Conservation (phyloP, 1,284 basidiomycete genomes). For the Lentinula novae-zelandiae region DNA sequence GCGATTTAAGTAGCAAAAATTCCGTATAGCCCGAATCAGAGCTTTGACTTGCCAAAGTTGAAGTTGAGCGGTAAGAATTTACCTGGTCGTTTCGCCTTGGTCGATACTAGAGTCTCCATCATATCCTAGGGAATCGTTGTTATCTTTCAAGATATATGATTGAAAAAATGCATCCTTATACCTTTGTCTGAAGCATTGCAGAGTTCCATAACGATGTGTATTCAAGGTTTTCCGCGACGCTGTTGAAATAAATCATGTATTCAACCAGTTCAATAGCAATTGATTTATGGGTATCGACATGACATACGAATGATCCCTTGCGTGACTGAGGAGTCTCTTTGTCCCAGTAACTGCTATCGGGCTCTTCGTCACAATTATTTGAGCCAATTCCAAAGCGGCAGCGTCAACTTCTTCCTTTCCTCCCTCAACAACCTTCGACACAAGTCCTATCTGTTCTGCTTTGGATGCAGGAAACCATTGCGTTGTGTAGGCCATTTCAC, state of each 20-base stretch:
- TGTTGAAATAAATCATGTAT: slow-evolving; percentile 23
- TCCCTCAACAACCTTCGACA: slow-evolving; percentile 74
- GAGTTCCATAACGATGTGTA: slow-evolving; percentile 82
- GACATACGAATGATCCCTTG: slow-evolving; percentile 71
- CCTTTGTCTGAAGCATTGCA: slow-evolving; percentile 66
- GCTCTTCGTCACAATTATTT: slow-evolving; percentile 71
- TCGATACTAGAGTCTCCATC: slow-evolving; percentile 27
- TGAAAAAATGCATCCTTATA: slow-evolving; percentile 21
- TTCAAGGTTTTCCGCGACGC: slow-evolving; percentile 74
- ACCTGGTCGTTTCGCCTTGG: slow-evolving; percentile 24
- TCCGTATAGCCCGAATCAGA: not conserved
- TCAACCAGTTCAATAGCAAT: not conserved
- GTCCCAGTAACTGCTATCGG: slow-evolving; percentile 80
- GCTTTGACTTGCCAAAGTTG: not conserved
- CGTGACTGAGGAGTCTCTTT: slow-evolving; percentile 75
- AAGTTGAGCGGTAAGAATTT: slow-evolving; percentile 19
- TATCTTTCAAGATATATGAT: not conserved
- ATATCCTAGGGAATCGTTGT: slow-evolving; percentile 29
- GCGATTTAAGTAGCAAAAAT: too few species aligned
- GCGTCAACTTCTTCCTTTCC: slow-evolving; percentile 52
- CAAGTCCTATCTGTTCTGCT: slow-evolving; percentile 71
- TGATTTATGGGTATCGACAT: not conserved
- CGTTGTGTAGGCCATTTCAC: slow-evolving; percentile 81
- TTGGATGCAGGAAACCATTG: slow-evolving; percentile 70
- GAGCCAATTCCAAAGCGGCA: slow-evolving; percentile 67